Conservation (phyloP, 805 yeast genomes). For the Blastobotrys attinorum region DNA sequence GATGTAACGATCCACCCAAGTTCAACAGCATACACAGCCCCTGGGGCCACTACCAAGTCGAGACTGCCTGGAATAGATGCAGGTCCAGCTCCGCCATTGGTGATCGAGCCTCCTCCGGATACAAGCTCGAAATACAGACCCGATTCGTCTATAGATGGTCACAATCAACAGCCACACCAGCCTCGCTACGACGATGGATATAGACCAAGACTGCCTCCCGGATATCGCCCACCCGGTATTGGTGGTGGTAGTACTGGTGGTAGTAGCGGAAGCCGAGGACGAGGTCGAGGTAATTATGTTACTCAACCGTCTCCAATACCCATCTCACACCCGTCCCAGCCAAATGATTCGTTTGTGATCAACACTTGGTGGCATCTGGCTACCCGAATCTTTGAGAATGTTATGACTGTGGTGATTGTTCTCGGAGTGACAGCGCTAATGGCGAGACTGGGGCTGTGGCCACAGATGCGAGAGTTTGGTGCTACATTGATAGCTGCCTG, state of each 20-base stretch:
- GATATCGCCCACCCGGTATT: no score
- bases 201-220: not conserved
- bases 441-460: slow-evolving; percentile 19
- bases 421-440: slow-evolving; percentile 22
- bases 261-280: no score
- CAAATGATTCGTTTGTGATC: slow-evolving; percentile 2
- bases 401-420: slow-evolving; percentile 31
- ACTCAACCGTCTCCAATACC: not conserved
- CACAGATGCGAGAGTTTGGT: slow-evolving; percentile 16
- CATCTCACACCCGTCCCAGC: slow-evolving; percentile 7
- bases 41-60: not conserved
- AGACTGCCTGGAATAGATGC: slow-evolving; percentile 8
- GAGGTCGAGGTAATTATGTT: not conserved
- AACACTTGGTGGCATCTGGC: slow-evolving; percentile 16
- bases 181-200: not conserved
- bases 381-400: slow-evolving; percentile 32
- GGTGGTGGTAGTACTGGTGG: no score
- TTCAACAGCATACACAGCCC: not conserved
- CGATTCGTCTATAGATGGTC: not conserved
- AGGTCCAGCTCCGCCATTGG: slow-evolving; percentile 4
- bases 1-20: not conserved
- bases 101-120: slow-evolving; percentile 3
- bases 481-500: not conserved
- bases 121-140: not conserved
- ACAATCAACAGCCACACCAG: no score